These are phyloP conservation scores for Fragilaria crotonensis DNA, from an alignment of 108 stramenopile genomes.

Conservation along the genomic window DNA sequence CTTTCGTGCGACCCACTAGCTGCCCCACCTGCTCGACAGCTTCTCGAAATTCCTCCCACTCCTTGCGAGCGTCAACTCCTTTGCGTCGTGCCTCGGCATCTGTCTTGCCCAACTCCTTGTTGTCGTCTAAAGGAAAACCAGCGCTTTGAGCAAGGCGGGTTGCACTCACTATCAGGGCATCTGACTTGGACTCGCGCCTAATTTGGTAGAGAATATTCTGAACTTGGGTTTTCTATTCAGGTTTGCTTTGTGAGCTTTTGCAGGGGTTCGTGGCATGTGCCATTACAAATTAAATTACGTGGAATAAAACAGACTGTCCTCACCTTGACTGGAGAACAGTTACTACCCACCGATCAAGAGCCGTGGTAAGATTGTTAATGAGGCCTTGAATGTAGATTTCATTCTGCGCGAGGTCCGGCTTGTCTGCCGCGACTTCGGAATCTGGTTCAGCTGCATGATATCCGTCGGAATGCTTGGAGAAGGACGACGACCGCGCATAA, in stretches of 20 bases:
- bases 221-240: conserved; percentile 11
- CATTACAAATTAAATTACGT: too few species aligned
- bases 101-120: conserved; percentile 20
- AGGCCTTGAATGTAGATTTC: conserved; percentile 47
- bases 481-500: neutral
- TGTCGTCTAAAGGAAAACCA: conserved; percentile 43
- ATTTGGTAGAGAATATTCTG: conserved; percentile 63
- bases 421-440: neutral
- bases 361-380: conserved; percentile 40
- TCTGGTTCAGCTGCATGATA: neutral
- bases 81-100: conserved; percentile 25
- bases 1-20: conserved; percentile 3
- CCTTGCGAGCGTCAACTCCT: conserved; percentile 36
- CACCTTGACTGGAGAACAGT: conserved; percentile 29
- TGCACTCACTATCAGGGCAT: conserved; percentile 22
- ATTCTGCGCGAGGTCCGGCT: conserved; percentile 22
- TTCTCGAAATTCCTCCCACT: conserved; percentile 44
- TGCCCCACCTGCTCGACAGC: conserved; percentile 8
- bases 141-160: conserved; percentile 50
- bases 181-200: conserved; percentile 33
- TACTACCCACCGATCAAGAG: conserved; percentile 59
- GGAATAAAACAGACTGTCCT: conserved; percentile 25
- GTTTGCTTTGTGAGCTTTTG: too few species aligned
- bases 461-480: neutral
- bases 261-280: too few species aligned